These are phyloP conservation scores for Stephania japonica DNA, from an alignment of 164 flowering plant genomes.

Conservation along the genomic window DNA sequence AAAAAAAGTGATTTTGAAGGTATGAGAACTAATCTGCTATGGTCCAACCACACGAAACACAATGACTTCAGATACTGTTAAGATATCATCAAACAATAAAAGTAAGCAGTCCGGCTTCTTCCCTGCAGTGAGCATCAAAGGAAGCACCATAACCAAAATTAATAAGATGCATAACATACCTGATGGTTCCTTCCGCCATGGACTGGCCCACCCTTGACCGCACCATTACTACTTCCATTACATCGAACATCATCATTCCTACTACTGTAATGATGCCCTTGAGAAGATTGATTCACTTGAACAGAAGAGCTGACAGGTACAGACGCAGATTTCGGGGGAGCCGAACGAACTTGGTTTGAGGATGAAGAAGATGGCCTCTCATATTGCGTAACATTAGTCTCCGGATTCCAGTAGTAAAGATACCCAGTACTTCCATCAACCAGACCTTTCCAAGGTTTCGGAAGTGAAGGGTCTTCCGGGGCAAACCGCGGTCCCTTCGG, in stretches of 20 bases:
- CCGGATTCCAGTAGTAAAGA: constrained; percentile 91
- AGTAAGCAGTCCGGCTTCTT: no score
- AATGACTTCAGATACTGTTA: no score
- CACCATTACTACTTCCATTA: constrained; percentile 20
- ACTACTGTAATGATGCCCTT: constrained; percentile 26
- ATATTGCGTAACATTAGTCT: constrained; percentile 89
- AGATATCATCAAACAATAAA: no score
- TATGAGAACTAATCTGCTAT: no score
- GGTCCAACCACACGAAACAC: no score
- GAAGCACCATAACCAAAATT: no score
- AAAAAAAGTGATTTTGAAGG: no score
- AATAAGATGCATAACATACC: constrained; percentile 24
- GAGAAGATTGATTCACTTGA: constrained; percentile 46
- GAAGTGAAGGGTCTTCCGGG: constrained; percentile 83
- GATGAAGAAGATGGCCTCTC: constrained; percentile 58
- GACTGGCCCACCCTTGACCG: constrained; percentile 7
- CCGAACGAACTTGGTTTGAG: constrained; percentile 7
- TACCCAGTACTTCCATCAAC: constrained; percentile 88
- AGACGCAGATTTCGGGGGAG: constrained; percentile 27
- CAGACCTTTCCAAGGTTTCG: constrained; percentile 90
- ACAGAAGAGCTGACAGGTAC: constrained; percentile 42
- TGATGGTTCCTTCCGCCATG: constrained; percentile 25
- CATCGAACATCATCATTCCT: constrained; percentile 30
- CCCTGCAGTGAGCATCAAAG: no score
- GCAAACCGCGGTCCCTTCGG: constrained; percentile 65